A percentile compares a stretch with the other conserved stretches of the same genome.
Evolutionary conservation across 331 rosid species (phyloP).

Genomic region (Cydonia oblonga): DNA sequence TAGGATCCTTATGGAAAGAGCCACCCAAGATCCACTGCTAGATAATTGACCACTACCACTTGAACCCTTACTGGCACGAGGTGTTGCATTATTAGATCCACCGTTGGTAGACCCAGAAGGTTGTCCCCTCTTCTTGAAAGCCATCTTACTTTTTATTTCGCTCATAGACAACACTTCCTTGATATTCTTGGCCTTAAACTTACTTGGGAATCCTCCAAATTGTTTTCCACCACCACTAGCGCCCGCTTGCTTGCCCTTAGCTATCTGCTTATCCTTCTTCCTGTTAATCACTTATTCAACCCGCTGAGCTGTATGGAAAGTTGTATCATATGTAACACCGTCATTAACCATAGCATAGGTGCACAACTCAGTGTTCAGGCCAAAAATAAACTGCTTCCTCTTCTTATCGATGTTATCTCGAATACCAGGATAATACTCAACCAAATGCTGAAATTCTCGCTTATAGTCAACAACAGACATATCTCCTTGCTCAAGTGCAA

Average conservation of each 20-base stretch:
- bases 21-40: neutral
- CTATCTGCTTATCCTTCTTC: neutral
- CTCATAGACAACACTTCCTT: neutral
- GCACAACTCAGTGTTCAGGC: neutral
- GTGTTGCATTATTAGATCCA: neutral
- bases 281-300: neutral
- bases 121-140: too few relatives aligned
- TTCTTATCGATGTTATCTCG: neutral
- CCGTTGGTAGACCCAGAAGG: accelerated
- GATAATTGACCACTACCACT: neutral
- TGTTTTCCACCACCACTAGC: neutral
- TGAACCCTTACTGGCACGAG: neutral
- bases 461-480: too few relatives aligned
- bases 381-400: too few relatives aligned
- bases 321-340: neutral
- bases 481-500: neutral
- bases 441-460: accelerated
- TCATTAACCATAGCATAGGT: neutral
- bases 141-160: too few relatives aligned
- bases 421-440: neutral
- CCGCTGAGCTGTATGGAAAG: accelerated
- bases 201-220: neutral
- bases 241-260: neutral
- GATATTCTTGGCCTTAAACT: neutral
- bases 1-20: neutral